These are phyloP conservation scores for Fraxinus baroniana DNA, from an alignment of 305 asterid genomes.

Conservation along the genomic window DNA sequence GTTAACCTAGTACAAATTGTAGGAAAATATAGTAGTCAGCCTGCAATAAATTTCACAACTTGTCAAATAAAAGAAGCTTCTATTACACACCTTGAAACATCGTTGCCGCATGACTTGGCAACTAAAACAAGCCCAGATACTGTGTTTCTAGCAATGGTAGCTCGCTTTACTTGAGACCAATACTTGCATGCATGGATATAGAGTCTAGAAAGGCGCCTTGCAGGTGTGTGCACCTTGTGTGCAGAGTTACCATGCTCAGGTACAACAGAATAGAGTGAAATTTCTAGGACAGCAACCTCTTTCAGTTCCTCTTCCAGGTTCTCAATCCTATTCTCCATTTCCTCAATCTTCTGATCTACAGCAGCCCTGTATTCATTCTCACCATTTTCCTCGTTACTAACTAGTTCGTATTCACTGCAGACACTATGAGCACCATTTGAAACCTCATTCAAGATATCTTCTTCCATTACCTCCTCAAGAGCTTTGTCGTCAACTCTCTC, in stretches of 20 bases:
- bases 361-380: conserved; percentile 39
- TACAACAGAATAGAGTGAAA: conserved; percentile 79
- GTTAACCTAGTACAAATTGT: conserved; percentile 52
- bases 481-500: conserved; percentile 46
- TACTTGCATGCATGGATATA: conserved; percentile 78
- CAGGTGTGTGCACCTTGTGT: conserved; percentile 93
- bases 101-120: conserved; percentile 86
- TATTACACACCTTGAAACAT: conserved; percentile 71
- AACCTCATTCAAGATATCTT: conserved; percentile 45
- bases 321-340: conserved; percentile 76
- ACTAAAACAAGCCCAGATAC: conserved; percentile 80
- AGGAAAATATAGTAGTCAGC: conserved; percentile 2
- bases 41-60: neutral
- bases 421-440: conserved; percentile 38
- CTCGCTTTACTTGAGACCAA: conserved; percentile 75
- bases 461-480: conserved; percentile 44
- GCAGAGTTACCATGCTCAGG: conserved; percentile 93
- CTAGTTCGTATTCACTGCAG: conserved; percentile 51
- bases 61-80: conserved; percentile 19
- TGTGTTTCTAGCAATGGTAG: conserved; percentile 77
- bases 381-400: conserved; percentile 34
- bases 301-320: conserved; percentile 81
- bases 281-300: conserved; percentile 92
- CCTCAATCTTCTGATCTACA: conserved; percentile 53
- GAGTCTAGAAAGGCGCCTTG: conserved; percentile 84